phyloP scores from a whole-genome alignment of 73 alveolate genomes.

The Diophrys sp. region DNA sequence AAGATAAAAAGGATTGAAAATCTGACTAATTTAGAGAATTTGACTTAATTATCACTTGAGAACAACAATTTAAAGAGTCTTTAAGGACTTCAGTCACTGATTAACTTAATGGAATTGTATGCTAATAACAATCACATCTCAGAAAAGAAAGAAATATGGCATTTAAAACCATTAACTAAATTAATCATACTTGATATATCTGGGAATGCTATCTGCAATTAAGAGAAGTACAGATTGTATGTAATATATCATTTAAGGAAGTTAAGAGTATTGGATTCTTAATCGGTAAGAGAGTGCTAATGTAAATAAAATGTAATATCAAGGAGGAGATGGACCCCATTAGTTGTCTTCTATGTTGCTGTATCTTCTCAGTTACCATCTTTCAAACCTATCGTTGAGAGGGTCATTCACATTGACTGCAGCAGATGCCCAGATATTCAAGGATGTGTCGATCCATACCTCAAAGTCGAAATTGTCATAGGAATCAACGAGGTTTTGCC shows the following conservation, averaged over 20 bases:
- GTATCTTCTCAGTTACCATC: too few species aligned
- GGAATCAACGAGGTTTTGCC: too few species aligned
- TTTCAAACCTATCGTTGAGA: too few species aligned
- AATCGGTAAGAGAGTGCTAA: too few species aligned
- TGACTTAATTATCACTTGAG: constrained; percentile 82
- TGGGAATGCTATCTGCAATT: constrained; percentile 66
- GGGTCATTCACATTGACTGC: too few species aligned
- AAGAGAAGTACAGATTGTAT: constrained; percentile 63
- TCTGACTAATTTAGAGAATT: constrained; percentile 62
- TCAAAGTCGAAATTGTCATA: too few species aligned
- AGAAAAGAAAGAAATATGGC: constrained; percentile 59
- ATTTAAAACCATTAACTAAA: constrained; percentile 55
- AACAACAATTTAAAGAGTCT: constrained; percentile 79
- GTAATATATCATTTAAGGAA: constrained; percentile 59
- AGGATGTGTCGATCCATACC: too few species aligned
- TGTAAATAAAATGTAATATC: too few species aligned
- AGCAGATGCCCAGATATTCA: too few species aligned
- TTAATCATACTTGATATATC: constrained; percentile 74
- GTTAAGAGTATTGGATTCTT: constrained; percentile 24
- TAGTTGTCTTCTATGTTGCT: too few species aligned
- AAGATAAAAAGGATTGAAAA: constrained; percentile 76
- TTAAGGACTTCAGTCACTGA: constrained; percentile 76
- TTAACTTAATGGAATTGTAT: constrained; percentile 85
- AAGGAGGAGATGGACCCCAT: too few species aligned
- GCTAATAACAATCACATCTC: constrained; percentile 82